These are phyloP conservation scores for Piper longum DNA, from an alignment of 164 flowering plant species.

Conservation along the genomic window DNA sequence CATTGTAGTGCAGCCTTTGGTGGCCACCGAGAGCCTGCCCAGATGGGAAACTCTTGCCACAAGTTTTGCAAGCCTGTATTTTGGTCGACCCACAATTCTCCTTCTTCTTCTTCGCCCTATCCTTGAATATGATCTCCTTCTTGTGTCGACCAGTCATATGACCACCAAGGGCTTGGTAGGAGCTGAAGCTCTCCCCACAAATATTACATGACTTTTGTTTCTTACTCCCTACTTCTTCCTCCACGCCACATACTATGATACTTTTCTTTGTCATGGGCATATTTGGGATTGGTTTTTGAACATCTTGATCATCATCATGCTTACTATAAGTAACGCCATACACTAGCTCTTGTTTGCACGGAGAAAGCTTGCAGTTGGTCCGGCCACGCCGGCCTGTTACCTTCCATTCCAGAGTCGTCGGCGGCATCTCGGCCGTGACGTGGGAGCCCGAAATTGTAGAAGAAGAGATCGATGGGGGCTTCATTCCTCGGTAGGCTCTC, in stretches of 20 bases:
- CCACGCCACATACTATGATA: conserved; percentile 13
- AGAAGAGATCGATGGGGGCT: conserved; percentile 9
- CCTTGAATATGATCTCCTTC: conserved; percentile 10
- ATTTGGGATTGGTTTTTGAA: conserved; percentile 12
- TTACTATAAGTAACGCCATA: conserved; percentile 3
- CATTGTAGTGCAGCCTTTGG: conserved; percentile 19
- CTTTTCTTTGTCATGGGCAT: conserved; percentile 15
- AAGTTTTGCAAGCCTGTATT: conserved; percentile 18
- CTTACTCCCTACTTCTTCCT: neutral
- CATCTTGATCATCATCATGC: neutral
- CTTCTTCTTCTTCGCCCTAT: neutral
- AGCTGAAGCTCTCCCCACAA: conserved; percentile 32
- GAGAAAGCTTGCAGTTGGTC: neutral
- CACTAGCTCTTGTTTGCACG: neutral
- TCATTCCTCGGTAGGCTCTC: neutral
- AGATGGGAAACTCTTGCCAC: conserved; percentile 20
- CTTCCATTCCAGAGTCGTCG: conserved; percentile 16
- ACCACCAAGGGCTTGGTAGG: conserved; percentile 67
- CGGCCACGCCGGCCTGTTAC: conserved; percentile 27
- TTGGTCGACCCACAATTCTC: neutral
- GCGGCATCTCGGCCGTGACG: neutral
- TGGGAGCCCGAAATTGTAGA: neutral
- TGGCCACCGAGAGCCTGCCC: conserved; percentile 40
- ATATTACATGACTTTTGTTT: conserved; percentile 18
- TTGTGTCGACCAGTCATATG: conserved; percentile 47